These are phyloP conservation scores for Trypanosoma avium DNA, from an alignment of 208 protist species.

Conservation along the genomic window DNA sequence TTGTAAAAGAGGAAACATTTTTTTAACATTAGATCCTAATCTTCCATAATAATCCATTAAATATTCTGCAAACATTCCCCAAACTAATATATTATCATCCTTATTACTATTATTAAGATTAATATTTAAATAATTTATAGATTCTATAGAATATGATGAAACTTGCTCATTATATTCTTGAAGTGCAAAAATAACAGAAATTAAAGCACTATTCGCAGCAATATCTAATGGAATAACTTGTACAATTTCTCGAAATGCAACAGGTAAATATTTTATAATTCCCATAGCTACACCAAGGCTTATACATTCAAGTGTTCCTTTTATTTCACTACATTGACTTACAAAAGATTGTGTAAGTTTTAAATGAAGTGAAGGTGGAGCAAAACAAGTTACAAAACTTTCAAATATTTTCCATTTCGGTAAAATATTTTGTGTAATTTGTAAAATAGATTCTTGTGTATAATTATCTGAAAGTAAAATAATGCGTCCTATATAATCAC, in stretches of 20 bases:
- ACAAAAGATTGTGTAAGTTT: constrained; percentile 31
- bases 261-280: constrained; percentile 42
- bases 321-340: constrained; percentile 8
- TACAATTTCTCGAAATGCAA: constrained; percentile 34
- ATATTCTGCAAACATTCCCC: constrained; percentile 79
- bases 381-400: constrained; percentile 35
- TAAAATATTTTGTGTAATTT: background rate
- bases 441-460: constrained; percentile 20
- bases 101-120: too few relatives aligned
- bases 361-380: constrained; percentile 56
- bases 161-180: too few relatives aligned
- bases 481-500: constrained; percentile 8
- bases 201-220: constrained; percentile 47
- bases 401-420: constrained; percentile 17
- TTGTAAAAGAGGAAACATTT: constrained; percentile 32
- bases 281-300: constrained; percentile 62
- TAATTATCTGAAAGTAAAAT: constrained; percentile 35
- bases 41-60: constrained; percentile 74
- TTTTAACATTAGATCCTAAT: constrained; percentile 23
- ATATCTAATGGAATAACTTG: constrained; percentile 68
- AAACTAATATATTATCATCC: constrained; percentile 43
- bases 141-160: too few relatives aligned
- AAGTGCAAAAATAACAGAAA: background rate
- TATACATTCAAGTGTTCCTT: constrained; percentile 42
- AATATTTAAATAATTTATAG: too few relatives aligned